phyloP scores from a whole-genome alignment of 2,329 filamentous ascomycete species.

The Sarocladium oryzae region DNA sequence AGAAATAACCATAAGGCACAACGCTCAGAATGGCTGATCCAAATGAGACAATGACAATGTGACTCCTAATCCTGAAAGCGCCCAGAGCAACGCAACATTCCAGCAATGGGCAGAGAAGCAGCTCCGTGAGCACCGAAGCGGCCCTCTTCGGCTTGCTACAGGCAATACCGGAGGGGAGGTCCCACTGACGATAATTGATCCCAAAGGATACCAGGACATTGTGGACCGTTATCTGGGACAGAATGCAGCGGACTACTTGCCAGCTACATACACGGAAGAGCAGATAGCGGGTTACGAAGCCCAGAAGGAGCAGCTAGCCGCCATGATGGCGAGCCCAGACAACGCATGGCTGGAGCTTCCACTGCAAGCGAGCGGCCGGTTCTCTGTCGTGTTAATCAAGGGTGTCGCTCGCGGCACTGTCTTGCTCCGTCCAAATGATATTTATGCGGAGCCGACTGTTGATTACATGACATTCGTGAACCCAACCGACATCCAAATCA shows the following conservation, averaged over 20 bases:
- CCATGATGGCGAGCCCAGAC: conserved; percentile 33
- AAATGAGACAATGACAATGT: conserved; percentile 2
- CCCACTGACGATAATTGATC: conserved; percentile 13
- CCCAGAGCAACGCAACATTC: conserved; percentile 4
- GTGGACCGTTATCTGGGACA: conserved; percentile 12
- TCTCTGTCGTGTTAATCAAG: conserved; percentile 13
- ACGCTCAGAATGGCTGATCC: neutral
- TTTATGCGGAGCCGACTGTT: conserved; percentile 44
- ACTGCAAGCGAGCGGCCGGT: conserved; percentile 5
- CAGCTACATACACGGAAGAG: conserved; percentile 11
- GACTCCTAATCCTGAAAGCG: neutral
- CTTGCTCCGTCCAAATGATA: conserved; percentile 41
- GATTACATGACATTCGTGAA: conserved; percentile 39
- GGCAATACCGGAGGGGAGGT: conserved; percentile 17
- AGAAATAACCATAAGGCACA: neutral
- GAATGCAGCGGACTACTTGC: conserved; percentile 11
- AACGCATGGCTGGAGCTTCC: conserved; percentile 17
- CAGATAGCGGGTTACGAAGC: conserved; percentile 27
- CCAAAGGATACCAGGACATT: conserved; percentile 12
- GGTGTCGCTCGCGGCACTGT: conserved; percentile 34
- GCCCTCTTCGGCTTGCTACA: conserved; percentile 17
- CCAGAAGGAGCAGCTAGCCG: conserved; percentile 41
- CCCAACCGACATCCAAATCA: conserved; percentile 37
- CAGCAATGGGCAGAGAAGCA: conserved; percentile 14
- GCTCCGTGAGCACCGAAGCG: conserved; percentile 15